Evolutionary conservation across 2,329 filamentous ascomycete species (phyloP).

Genomic region (Tolypocladium inflatum): DNA sequence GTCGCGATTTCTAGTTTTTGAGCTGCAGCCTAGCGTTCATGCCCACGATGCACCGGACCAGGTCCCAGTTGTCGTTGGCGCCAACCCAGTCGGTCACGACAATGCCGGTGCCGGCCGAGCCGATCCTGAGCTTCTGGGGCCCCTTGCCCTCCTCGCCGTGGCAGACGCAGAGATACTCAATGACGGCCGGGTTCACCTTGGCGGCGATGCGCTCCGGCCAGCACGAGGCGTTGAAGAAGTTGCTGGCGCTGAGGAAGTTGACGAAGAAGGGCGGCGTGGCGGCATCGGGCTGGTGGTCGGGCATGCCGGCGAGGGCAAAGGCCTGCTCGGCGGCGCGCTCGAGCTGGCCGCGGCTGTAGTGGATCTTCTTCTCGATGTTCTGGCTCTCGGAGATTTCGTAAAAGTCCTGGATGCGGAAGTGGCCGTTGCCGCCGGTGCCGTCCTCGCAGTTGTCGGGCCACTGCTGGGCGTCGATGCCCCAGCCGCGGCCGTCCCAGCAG

Average conservation of each 20-base stretch:
- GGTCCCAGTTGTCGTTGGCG: constrained; percentile 77
- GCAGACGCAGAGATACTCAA: constrained; percentile 50
- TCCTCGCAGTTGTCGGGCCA: constrained; percentile 91
- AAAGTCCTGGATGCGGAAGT: constrained; percentile 85
- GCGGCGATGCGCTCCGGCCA: constrained; percentile 91
- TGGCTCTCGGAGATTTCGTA: constrained; percentile 73
- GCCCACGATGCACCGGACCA: constrained; percentile 76
- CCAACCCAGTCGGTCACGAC: constrained; percentile 95
- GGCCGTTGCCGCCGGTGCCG: constrained; percentile 57
- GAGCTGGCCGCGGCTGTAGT: constrained; percentile 64
- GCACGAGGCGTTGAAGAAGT: constrained; percentile 86
- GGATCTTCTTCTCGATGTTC: constrained; percentile 74
- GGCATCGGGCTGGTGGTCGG: constrained; percentile 14
- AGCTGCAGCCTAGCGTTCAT: constrained; percentile 69
- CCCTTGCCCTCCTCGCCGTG: constrained; percentile 46
- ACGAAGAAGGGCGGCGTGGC: constrained; percentile 60
- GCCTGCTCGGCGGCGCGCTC: constrained; percentile 53
- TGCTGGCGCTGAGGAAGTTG: constrained; percentile 85
- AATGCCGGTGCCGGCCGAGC: constrained; percentile 73
- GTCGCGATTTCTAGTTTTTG: constrained; percentile 21
- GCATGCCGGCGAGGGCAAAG: constrained; percentile 32
- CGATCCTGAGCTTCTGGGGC: constrained; percentile 39
- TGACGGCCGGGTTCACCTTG: constrained; percentile 70
- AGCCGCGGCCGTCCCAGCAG: constrained; percentile 41
- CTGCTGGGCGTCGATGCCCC: constrained; percentile 49